These are phyloP conservation scores for Danielozyma ontarioensis DNA, from an alignment of 805 yeast genomes.

Conservation along the genomic window DNA sequence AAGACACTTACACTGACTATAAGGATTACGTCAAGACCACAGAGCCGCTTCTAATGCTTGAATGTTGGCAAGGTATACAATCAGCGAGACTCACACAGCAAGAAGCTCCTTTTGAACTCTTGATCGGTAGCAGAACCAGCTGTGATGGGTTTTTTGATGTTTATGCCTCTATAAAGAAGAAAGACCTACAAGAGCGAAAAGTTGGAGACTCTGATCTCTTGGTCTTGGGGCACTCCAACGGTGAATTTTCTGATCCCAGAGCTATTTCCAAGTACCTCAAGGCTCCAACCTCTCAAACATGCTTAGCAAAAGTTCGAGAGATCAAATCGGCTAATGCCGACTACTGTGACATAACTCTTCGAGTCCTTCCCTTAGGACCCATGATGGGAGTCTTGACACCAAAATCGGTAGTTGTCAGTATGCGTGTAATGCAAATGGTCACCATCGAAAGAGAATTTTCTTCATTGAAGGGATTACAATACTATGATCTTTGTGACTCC, in stretches of 20 bases:
- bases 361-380: constrained; percentile 54
- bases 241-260: constrained; percentile 7
- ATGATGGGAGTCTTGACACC: constrained; percentile 57
- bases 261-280: constrained; percentile 22
- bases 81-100: constrained; percentile 63
- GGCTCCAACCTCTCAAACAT: constrained; percentile 37
- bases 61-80: constrained; percentile 89
- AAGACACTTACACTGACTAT: constrained; percentile 50
- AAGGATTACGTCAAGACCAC: constrained; percentile 65
- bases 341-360: constrained; percentile 66
- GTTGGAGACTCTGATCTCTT: constrained; percentile 74
- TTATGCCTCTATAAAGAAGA: constrained; percentile 62
- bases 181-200: constrained; percentile 44
- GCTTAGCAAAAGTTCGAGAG: constrained; percentile 77
- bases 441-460: constrained; percentile 92
- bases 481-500: constrained; percentile 68
- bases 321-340: constrained; percentile 62
- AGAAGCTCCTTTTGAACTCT: constrained; percentile 56
- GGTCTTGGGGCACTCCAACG: constrained; percentile 42
- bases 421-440: constrained; percentile 79
- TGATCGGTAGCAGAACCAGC: constrained; percentile 74
- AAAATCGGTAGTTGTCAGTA: constrained; percentile 56
- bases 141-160: constrained; percentile 87
- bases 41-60: constrained; percentile 78
- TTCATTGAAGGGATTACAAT: constrained; percentile 74